Conservation (phyloP, 2,329 filamentous ascomycete genomes). For the Cercospora beticola region DNA sequence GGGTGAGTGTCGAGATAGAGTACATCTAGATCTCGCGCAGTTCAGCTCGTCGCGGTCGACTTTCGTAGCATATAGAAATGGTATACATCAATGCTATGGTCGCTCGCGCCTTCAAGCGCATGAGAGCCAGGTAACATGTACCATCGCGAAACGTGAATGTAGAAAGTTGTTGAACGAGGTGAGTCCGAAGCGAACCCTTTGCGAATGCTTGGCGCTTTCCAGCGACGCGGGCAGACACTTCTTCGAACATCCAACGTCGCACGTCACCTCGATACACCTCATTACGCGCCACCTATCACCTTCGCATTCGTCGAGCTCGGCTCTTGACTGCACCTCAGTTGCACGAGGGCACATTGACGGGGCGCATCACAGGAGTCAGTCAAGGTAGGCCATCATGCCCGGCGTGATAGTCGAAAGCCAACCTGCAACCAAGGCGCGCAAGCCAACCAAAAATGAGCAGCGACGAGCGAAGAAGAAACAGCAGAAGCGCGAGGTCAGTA, state of each 20-base stretch:
- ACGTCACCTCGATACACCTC: background rate
- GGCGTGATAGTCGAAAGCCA: constrained; percentile 36
- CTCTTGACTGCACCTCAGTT: background rate
- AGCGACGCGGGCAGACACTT: background rate
- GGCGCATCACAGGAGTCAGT: constrained; percentile 8
- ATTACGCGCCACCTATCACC: background rate
- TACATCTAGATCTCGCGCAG: no score
- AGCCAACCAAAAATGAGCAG: constrained; percentile 92
- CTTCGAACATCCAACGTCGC: background rate
- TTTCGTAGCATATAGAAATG: no score
- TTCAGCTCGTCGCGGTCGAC: no score
- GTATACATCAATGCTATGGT: no score
- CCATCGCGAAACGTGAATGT: background rate
- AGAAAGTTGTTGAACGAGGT: background rate
- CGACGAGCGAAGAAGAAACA: constrained; percentile 93
- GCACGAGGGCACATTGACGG: background rate
- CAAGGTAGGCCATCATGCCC: constrained; percentile 37
- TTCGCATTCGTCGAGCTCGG: background rate
- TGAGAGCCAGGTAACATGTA: background rate
- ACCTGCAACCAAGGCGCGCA: constrained; percentile 46
- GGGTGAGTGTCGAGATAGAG: no score
- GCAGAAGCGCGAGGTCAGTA: constrained; percentile 62
- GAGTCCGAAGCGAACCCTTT: background rate
- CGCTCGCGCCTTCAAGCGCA: no score
- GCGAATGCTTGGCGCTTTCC: background rate